A percentile compares a stretch with the other conserved stretches of the same genome.
phyloP scores from a whole-genome alignment of 1,284 basidiomycete species.

The Pisolithus thermaeus region DNA sequence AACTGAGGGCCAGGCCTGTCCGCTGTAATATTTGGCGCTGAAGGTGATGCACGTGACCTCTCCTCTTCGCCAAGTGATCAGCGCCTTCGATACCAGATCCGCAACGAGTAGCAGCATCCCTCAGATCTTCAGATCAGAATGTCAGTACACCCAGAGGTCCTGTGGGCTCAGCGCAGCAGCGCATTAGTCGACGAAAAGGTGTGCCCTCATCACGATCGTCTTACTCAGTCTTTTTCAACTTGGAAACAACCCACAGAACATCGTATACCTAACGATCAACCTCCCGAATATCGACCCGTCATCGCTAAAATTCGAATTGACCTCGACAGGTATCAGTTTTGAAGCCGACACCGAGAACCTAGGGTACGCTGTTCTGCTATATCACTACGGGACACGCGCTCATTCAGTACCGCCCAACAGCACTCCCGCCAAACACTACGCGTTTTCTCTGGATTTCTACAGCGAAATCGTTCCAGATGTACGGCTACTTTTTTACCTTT shows the following conservation, averaged over 20 bases:
- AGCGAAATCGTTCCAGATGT: conserved; percentile 74
- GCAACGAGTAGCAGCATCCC: too few species aligned
- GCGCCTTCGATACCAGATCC: too few species aligned
- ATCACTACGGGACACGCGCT: conserved; percentile 1
- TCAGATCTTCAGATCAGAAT: conserved; percentile 27
- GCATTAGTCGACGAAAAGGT: conserved; percentile 66
- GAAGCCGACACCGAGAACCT: conserved; percentile 62
- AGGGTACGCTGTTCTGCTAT: neutral
- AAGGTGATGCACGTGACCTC: too few species aligned
- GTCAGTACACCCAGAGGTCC: conserved; percentile 73
- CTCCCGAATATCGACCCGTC: conserved; percentile 71
- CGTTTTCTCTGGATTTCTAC: conserved; percentile 70
- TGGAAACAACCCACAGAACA: conserved; percentile 50
- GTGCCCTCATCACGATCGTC: too few species aligned
- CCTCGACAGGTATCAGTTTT: conserved; percentile 60
- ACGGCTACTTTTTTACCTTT: conserved; percentile 7
- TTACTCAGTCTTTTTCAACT: conserved; percentile 7
- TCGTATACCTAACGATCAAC: conserved; percentile 81
- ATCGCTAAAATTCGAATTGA: conserved; percentile 60
- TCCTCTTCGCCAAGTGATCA: too few species aligned
- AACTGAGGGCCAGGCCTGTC: neutral
- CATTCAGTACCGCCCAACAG: conserved; percentile 27
- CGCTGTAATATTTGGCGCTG: neutral
- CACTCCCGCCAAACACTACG: conserved; percentile 58
- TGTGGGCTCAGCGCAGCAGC: conserved; percentile 89